phyloP scores from a whole-genome alignment of 768 basidiomycete species.

The Mycena pura region DNA sequence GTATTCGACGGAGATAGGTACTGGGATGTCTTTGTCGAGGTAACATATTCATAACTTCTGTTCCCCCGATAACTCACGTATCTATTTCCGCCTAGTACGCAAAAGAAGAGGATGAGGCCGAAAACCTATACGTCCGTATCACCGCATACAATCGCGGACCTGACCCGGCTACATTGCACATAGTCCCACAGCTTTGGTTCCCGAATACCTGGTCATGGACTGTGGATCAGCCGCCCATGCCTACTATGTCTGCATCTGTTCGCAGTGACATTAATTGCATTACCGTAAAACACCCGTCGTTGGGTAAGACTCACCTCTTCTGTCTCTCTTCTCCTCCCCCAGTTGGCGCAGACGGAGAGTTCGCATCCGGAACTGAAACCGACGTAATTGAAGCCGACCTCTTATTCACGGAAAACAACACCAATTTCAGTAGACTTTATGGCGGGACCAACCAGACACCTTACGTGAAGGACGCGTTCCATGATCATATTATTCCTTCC shows the following conservation, averaged over 20 bases:
- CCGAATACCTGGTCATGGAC: conserved; percentile 99
- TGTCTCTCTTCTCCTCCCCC: conserved; percentile 93
- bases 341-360: conserved; percentile 72
- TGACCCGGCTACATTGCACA: conserved; percentile 90
- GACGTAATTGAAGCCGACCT: conserved; percentile 83
- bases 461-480: conserved; percentile 97
- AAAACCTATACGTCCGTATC: conserved; percentile 90
- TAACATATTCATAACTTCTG: conserved; percentile 41
- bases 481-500: conserved; percentile 91
- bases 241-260: conserved; percentile 62
- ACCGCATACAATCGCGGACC: conserved; percentile 97
- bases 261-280: conserved; percentile 64
- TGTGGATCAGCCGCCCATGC: conserved; percentile 67
- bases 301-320: conserved; percentile 84
- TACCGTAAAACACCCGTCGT: conserved; percentile 72
- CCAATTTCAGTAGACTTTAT: conserved; percentile 92
- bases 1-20: conserved; percentile 92
- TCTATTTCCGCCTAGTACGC: conserved; percentile 71
- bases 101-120: conserved; percentile 91
- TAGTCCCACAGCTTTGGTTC: conserved; percentile 97
- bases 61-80: conserved; percentile 5
- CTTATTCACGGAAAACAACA: conserved; percentile 97
- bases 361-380: conserved; percentile 65
- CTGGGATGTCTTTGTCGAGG: conserved; percentile 99
- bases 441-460: conserved; percentile 82